A percentile compares a stretch with the other conserved stretches of the same genome.
These are phyloP conservation scores for Fusarium miscanthi DNA, from an alignment of 2,329 filamentous ascomycete genomes.

Conservation along the genomic window DNA sequence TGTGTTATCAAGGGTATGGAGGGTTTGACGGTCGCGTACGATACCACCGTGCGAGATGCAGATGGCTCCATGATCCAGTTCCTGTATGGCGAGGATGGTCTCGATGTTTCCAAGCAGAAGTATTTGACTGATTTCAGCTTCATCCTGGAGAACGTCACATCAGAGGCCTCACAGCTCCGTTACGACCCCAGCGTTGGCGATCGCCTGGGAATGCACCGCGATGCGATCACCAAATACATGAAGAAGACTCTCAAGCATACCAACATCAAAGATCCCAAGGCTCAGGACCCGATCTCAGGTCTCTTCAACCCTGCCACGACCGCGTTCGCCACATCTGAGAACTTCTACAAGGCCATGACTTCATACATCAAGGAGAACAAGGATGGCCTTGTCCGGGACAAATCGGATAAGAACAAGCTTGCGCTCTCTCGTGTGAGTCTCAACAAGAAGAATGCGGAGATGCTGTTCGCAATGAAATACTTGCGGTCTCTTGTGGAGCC, in stretches of 20 bases:
- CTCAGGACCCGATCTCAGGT: slow-evolving; percentile 80
- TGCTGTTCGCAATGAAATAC: slow-evolving; percentile 91
- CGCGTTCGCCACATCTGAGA: slow-evolving; percentile 89
- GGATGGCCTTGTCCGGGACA: slow-evolving; percentile 65
- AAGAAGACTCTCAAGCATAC: slow-evolving; percentile 83
- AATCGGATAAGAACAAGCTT: slow-evolving; percentile 51
- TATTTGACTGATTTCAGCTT: slow-evolving; percentile 93
- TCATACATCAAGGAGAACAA: slow-evolving; percentile 84
- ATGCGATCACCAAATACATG: slow-evolving; percentile 78
- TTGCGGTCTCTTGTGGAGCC: slow-evolving; percentile 91
- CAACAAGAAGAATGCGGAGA: slow-evolving; percentile 80
- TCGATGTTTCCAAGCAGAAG: slow-evolving; percentile 94
- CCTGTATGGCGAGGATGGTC: slow-evolving; percentile 93
- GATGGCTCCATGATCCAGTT: slow-evolving; percentile 96
- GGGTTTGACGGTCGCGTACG: slow-evolving; percentile 90
- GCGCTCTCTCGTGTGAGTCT: slow-evolving; percentile 53
- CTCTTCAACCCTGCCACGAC: slow-evolving; percentile 80
- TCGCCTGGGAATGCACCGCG: slow-evolving; percentile 62
- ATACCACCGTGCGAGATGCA: slow-evolving; percentile 91
- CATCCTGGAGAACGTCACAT: slow-evolving; percentile 84
- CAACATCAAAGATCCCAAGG: slow-evolving; percentile 64
- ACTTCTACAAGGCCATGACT: slow-evolving; percentile 78
- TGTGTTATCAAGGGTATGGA: slow-evolving; percentile 99
- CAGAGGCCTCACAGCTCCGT: slow-evolving; percentile 80
- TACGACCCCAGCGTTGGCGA: slow-evolving; percentile 65